These are phyloP conservation scores for Margaritispora aquatica DNA, from an alignment of 495 filamentous ascomycete species.

Conservation along the genomic window DNA sequence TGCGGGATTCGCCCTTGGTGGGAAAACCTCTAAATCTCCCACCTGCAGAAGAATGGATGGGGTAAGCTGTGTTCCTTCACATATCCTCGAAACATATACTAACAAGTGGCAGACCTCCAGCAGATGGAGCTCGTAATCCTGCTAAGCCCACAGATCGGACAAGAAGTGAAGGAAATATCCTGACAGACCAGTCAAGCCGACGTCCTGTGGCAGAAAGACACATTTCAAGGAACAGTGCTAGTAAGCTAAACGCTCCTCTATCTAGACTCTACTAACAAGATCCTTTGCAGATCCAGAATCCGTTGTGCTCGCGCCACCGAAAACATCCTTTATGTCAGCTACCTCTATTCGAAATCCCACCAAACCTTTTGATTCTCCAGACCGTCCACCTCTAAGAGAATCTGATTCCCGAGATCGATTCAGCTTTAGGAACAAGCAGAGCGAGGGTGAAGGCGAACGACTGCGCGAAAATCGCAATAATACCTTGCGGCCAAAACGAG, in stretches of 20 bases:
- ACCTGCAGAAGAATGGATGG: slow-evolving; percentile 97
- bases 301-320: slow-evolving; percentile 83
- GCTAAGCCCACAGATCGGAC: slow-evolving; percentile 29
- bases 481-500: slow-evolving; percentile 38
- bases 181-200: slow-evolving; percentile 44
- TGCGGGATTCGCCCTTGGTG: slow-evolving; percentile 81
- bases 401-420: slow-evolving; percentile 50
- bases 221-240: slow-evolving; percentile 44
- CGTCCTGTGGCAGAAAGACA: slow-evolving; percentile 41
- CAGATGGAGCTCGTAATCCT: slow-evolving; percentile 23
- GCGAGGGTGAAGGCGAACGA: slow-evolving; percentile 57
- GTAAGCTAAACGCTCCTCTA: slow-evolving; percentile 45
- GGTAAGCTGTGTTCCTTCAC: slow-evolving; percentile 50
- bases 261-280: slow-evolving; percentile 25
- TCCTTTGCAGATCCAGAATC: slow-evolving; percentile 58
- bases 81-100: slow-evolving; percentile 9
- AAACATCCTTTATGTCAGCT: slow-evolving; percentile 79
- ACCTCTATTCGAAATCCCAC: slow-evolving; percentile 49
- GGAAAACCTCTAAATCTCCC: slow-evolving; percentile 75
- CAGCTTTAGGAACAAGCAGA: slow-evolving; percentile 56
- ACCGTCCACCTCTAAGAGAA: slow-evolving; percentile 44
- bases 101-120: slow-evolving; percentile 20
- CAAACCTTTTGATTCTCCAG: slow-evolving; percentile 45
- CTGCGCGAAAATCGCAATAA: slow-evolving; percentile 41
- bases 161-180: slow-evolving; percentile 33